These are phyloP conservation scores for Aspergillus sp. DNA, from an alignment of 2,329 filamentous ascomycete genomes.

Conservation along the genomic window DNA sequence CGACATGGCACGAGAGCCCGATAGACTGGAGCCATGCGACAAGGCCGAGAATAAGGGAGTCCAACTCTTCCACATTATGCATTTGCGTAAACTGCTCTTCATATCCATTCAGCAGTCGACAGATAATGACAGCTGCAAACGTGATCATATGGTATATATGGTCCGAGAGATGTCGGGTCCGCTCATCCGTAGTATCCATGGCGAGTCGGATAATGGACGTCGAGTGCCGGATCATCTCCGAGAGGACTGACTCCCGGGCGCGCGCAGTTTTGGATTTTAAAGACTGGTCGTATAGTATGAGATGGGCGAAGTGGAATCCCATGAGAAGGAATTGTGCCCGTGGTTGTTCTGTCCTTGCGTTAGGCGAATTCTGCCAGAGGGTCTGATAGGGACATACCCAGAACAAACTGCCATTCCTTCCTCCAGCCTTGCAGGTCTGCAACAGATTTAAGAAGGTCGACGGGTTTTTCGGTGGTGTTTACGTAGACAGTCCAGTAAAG, in stretches of 20 bases:
- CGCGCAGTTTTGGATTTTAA: conserved; percentile 35
- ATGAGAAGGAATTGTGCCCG: conserved; percentile 47
- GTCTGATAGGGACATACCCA: conserved; percentile 25
- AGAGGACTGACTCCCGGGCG: conserved; percentile 34
- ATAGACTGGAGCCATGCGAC: conserved; percentile 42
- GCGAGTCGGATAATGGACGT: conserved; percentile 40
- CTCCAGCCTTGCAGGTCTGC: conserved; percentile 37
- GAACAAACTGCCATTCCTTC: conserved; percentile 39
- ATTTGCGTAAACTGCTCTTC: conserved; percentile 30
- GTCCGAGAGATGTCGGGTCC: conserved; percentile 45
- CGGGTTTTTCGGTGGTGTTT: conserved; percentile 25
- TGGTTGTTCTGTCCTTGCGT: conserved; percentile 29
- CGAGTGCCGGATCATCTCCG: conserved; percentile 43
- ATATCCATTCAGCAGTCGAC: conserved; percentile 37
- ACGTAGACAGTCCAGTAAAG: conserved; percentile 48
- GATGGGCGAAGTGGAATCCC: conserved; percentile 46
- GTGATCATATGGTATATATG: conserved; percentile 50
- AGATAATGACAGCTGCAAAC: conserved; percentile 36
- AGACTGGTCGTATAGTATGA: conserved; percentile 39
- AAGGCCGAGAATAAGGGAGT: conserved; percentile 32
- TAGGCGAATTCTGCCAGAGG: not conserved
- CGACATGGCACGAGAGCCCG: conserved; percentile 42
- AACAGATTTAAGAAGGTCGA: conserved; percentile 35
- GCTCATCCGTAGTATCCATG: conserved; percentile 44
- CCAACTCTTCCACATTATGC: conserved; percentile 33